These are phyloP conservation scores for Paxillus ammoniavirescens DNA, from an alignment of 768 basidiomycete genomes.

Conservation along the genomic window DNA sequence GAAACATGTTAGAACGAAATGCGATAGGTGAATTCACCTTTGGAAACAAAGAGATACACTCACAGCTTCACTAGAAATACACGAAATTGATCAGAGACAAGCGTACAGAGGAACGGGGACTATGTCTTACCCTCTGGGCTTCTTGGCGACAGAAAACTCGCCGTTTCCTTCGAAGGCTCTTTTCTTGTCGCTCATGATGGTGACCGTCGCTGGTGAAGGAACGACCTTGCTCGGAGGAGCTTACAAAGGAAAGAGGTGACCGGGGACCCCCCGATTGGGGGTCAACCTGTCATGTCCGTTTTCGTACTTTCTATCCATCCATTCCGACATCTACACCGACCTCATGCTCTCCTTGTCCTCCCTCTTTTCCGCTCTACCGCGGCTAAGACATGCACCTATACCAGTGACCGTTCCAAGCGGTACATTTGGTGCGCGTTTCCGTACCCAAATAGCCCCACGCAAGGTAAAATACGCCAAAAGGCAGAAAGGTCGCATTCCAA, in stretches of 20 bases:
- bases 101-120: slow-evolving; percentile 12
- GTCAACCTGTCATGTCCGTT: slow-evolving; percentile 2
- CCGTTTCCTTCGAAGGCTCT: slow-evolving; percentile 56
- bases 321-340: not conserved
- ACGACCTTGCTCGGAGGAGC: not conserved
- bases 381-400: slow-evolving; percentile 8
- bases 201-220: not conserved
- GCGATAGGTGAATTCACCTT: slow-evolving; percentile 73
- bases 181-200: slow-evolving; percentile 66
- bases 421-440: slow-evolving; percentile 31
- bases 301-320: not conserved
- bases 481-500: slow-evolving; percentile 86
- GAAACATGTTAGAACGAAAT: slow-evolving; percentile 56
- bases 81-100: slow-evolving; percentile 10
- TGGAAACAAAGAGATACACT: slow-evolving; percentile 46
- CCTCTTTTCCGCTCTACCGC: slow-evolving; percentile 11
- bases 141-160: slow-evolving; percentile 52
- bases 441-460: slow-evolving; percentile 75
- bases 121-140: slow-evolving; percentile 56
- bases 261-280: slow-evolving; percentile 14
- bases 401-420: slow-evolving; percentile 12
- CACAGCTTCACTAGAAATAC: slow-evolving; percentile 58
- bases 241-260: slow-evolving; percentile 6
- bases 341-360: slow-evolving; percentile 24
- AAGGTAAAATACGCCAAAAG: slow-evolving; percentile 82